Conservation (phyloP, 2,329 filamentous ascomycete genomes). For the Leptographium flavum region DNA sequence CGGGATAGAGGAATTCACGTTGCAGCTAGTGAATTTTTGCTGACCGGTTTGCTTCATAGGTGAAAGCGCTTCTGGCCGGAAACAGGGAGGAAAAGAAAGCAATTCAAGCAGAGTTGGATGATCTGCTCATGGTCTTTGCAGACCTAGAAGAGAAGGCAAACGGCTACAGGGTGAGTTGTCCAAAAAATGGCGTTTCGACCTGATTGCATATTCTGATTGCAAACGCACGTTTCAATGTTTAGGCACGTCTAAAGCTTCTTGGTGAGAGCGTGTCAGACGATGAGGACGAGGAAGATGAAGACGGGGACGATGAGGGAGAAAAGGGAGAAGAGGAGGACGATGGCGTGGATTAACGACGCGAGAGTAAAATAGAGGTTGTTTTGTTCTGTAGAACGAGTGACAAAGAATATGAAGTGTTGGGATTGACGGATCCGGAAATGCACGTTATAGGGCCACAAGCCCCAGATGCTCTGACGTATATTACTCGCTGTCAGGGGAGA, state of each 20-base stretch:
- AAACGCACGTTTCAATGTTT: background rate
- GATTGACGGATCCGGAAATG: background rate
- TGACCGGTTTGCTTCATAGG: slow-evolving; percentile 11
- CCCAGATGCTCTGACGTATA: background rate
- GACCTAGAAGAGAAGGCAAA: slow-evolving; percentile 66
- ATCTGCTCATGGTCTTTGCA: slow-evolving; percentile 66
- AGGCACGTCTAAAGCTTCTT: slow-evolving; percentile 48
- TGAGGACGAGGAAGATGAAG: slow-evolving; percentile 51
- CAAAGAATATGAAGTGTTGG: background rate
- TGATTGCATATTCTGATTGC: background rate
- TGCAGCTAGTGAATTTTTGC: background rate
- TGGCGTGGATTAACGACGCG: slow-evolving; percentile 16
- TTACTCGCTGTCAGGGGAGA: background rate
- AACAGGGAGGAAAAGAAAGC: slow-evolving; percentile 49
- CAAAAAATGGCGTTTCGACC: background rate
- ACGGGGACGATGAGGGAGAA: slow-evolving; percentile 37
- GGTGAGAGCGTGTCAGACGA: slow-evolving; percentile 62
- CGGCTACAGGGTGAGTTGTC: slow-evolving; percentile 52
- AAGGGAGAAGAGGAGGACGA: too few species aligned
- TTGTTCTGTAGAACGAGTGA: background rate
- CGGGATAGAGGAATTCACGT: too few species aligned
- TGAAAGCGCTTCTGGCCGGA: slow-evolving; percentile 21
- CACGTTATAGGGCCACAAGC: background rate
- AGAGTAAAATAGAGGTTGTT: slow-evolving; percentile 11
- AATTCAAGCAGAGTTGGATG: slow-evolving; percentile 62